These are phyloP conservation scores for Fagopyrum tataricum DNA, from an alignment of 148 eudicot species.

Conservation along the genomic window DNA sequence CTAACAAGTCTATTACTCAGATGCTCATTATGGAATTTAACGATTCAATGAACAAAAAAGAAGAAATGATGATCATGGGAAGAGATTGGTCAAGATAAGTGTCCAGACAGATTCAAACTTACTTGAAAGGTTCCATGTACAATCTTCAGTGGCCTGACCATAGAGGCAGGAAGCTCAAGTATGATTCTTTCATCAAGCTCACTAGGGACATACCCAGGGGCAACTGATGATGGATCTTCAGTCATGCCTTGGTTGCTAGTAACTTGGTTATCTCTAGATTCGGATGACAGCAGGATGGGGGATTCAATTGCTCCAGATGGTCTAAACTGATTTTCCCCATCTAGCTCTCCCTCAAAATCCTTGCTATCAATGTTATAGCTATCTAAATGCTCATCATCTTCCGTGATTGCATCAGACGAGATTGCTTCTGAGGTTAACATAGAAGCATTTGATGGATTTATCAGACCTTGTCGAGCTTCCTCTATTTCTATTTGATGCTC, in stretches of 20 bases:
- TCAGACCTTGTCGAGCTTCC: conserved; percentile 29
- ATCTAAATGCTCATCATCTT: conserved; percentile 61
- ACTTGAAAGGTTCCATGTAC: conserved; percentile 89
- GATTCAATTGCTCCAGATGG: conserved; percentile 43
- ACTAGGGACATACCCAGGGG: conserved; percentile 89
- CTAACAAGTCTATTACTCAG: not conserved
- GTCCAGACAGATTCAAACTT: conserved; percentile 26
- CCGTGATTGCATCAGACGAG: conserved; percentile 52
- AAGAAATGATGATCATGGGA: not conserved
- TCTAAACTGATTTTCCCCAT: conserved; percentile 40
- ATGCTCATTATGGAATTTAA: not conserved
- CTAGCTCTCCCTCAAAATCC: conserved; percentile 35
- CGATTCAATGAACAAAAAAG: not conserved
- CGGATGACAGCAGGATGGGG: conserved; percentile 33
- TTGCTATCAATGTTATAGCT: conserved; percentile 30
- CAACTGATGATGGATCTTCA: conserved; percentile 50
- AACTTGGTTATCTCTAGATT: conserved; percentile 36
- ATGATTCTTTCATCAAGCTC: conserved; percentile 86
- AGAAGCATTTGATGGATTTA: conserved; percentile 67
- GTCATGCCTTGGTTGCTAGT: conserved; percentile 42
- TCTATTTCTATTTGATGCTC: conserved; percentile 43
- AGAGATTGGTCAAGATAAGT: conserved; percentile 1
- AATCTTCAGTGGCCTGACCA: conserved; percentile 83
- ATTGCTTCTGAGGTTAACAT: conserved; percentile 76
- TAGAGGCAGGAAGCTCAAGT: conserved; percentile 87